Conservation (phyloP, 2,329 filamentous ascomycete species). For the Calonectria montana region DNA sequence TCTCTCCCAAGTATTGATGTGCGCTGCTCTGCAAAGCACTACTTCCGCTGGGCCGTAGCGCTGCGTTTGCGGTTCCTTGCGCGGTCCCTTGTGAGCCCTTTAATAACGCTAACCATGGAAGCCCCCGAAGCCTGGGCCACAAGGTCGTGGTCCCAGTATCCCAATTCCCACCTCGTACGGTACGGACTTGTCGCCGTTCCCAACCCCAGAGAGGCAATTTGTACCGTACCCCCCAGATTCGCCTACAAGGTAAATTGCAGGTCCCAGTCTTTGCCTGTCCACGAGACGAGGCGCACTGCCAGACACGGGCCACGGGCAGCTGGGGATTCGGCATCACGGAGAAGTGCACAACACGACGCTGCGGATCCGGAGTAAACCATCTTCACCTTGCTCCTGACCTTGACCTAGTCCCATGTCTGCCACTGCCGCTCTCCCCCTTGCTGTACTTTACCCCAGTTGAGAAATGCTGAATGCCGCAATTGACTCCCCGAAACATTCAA, state of each 20-base stretch:
- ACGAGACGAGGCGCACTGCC: constrained; percentile 8
- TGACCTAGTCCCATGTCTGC: constrained; percentile 3
- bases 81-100: constrained; percentile 10
- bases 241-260: neutral
- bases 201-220: constrained; percentile 12
- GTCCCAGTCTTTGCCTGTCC: neutral
- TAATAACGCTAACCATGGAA: constrained; percentile 11
- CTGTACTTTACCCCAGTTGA: neutral
- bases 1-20: neutral
- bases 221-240: constrained; percentile 10
- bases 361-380: neutral
- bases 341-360: constrained; percentile 4
- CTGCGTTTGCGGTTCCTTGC: constrained; percentile 16
- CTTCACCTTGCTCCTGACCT: constrained; percentile 17
- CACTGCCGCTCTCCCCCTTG: neutral
- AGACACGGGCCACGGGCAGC: constrained; percentile 10
- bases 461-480: neutral
- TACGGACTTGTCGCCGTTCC: constrained; percentile 15
- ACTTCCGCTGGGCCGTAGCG: constrained; percentile 44
- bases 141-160: constrained; percentile 6
- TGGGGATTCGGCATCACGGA: constrained; percentile 10
- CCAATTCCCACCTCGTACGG: neutral
- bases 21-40: constrained; percentile 23
- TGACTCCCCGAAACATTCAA: neutral
- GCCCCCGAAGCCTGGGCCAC: constrained; percentile 3